A percentile compares a stretch with the other conserved stretches of the same genome.
Conservation (phyloP, 2,329 filamentous ascomycete species). For the Microcyclosporella mali region DNA sequence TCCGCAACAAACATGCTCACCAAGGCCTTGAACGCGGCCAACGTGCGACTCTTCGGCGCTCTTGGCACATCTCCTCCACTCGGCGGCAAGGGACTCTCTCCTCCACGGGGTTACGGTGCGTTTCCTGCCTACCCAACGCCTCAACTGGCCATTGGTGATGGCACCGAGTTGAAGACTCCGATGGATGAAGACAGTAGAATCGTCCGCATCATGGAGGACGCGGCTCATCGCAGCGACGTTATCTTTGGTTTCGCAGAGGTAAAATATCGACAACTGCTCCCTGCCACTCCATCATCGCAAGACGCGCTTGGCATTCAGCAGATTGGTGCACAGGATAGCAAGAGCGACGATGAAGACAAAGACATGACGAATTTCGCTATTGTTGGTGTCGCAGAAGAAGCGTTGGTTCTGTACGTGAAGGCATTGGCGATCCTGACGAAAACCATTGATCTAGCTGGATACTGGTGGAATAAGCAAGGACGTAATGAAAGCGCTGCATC, state of each 20-base stretch:
- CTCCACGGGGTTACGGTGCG: slow-evolving; percentile 68
- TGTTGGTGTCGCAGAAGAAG: slow-evolving; percentile 85
- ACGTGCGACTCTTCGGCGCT: slow-evolving; percentile 61
- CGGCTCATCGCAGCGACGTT: slow-evolving; percentile 87
- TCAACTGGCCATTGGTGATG: slow-evolving; percentile 57
- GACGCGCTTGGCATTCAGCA: slow-evolving; percentile 57
- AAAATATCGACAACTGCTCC: slow-evolving; percentile 95
- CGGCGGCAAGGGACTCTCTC: slow-evolving; percentile 55
- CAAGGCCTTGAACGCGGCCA: slow-evolving; percentile 92
- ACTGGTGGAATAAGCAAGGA: slow-evolving; percentile 64
- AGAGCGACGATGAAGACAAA: slow-evolving; percentile 55
- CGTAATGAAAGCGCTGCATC: slow-evolving; percentile 51
- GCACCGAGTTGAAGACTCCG: slow-evolving; percentile 51
- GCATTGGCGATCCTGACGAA: slow-evolving; percentile 82
- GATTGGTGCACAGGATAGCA: slow-evolving; percentile 50
- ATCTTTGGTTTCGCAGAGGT: slow-evolving; percentile 97
- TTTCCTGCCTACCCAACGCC: slow-evolving; percentile 79
- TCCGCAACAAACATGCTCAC: slow-evolving; percentile 87
- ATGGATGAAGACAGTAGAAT: slow-evolving; percentile 74
- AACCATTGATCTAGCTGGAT: slow-evolving; percentile 88
- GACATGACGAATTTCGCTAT: slow-evolving; percentile 80
- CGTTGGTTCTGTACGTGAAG: slow-evolving; percentile 92
- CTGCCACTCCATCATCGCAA: slow-evolving; percentile 68
- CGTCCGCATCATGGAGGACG: slow-evolving; percentile 80
- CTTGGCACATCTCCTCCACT: slow-evolving; percentile 62